These are phyloP conservation scores for Coemansia sp. DNA, from an alignment of 192 early-diverging fungal species.

Conservation along the genomic window DNA sequence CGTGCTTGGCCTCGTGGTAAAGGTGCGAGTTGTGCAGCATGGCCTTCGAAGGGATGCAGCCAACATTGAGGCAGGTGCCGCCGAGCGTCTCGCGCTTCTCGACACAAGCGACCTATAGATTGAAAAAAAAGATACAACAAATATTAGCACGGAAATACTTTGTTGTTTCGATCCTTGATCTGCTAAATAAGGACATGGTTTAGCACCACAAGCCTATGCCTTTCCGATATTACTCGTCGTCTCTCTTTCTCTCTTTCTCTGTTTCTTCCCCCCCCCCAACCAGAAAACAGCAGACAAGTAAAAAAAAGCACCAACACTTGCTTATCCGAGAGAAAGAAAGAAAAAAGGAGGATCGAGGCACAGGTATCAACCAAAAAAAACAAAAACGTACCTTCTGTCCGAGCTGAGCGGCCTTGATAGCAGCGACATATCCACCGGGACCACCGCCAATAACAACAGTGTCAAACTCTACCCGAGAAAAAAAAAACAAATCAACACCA, in stretches of 20 bases:
- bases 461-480: slow-evolving; percentile 64
- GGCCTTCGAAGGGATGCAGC: slow-evolving; percentile 99
- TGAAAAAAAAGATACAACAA: neutral
- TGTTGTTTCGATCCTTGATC: no score
- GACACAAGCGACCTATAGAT: slow-evolving; percentile 84
- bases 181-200: no score
- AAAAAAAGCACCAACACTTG: no score
- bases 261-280: no score
- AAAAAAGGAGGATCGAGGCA: no score
- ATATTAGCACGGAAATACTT: no score
- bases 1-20: slow-evolving; percentile 90
- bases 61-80: slow-evolving; percentile 98
- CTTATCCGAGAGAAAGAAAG: no score
- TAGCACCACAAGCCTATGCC: no score
- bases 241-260: no score
- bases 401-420: slow-evolving; percentile 97
- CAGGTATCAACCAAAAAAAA: no score
- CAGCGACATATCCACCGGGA: slow-evolving; percentile 97
- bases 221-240: no score
- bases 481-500: neutral
- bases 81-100: slow-evolving; percentile 95
- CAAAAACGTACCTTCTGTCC: slow-evolving; percentile 81
- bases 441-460: slow-evolving; percentile 92
- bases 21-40: slow-evolving; percentile 98
- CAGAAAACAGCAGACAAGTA: no score